phyloP scores from a whole-genome alignment of 2,329 filamentous ascomycete genomes.

The Mycosphaerelloides madeirae region DNA sequence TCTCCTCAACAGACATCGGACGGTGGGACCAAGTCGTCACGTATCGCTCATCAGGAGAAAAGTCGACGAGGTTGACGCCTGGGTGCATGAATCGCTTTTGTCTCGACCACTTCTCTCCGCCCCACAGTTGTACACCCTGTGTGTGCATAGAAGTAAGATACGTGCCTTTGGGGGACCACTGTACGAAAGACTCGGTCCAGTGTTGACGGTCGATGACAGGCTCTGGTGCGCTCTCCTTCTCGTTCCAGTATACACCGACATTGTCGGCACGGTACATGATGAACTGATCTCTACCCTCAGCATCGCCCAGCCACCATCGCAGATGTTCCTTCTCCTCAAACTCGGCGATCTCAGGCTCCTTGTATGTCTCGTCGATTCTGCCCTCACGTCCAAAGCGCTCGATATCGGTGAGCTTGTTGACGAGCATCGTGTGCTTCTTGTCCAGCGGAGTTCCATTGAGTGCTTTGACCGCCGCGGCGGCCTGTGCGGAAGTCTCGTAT shows the following conservation, averaged over 20 bases:
- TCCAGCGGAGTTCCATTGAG: slow-evolving; percentile 85
- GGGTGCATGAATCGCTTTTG: slow-evolving; percentile 93
- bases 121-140: slow-evolving; percentile 97
- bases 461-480: slow-evolving; percentile 79
- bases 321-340: slow-evolving; percentile 93
- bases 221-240: slow-evolving; percentile 86
- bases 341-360: slow-evolving; percentile 71
- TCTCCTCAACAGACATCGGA: slow-evolving; percentile 87
- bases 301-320: slow-evolving; percentile 85
- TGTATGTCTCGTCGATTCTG: slow-evolving; percentile 86
- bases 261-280: slow-evolving; percentile 88
- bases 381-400: slow-evolving; percentile 94
- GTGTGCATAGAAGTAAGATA: slow-evolving; percentile 92
- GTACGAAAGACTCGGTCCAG: slow-evolving; percentile 97
- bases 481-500: slow-evolving; percentile 85
- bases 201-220: slow-evolving; percentile 84
- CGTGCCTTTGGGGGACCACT: slow-evolving; percentile 95
- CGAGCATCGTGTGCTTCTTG: slow-evolving; percentile 90
- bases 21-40: slow-evolving; percentile 94
- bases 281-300: slow-evolving; percentile 88
- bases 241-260: slow-evolving; percentile 97
- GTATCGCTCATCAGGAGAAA: slow-evolving; percentile 89
- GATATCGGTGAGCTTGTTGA: slow-evolving; percentile 98
- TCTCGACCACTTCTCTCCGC: slow-evolving; percentile 80
- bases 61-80: slow-evolving; percentile 91